These are phyloP conservation scores for Stereocaulon alpinum DNA, from an alignment of 495 filamentous ascomycete genomes.

Conservation along the genomic window DNA sequence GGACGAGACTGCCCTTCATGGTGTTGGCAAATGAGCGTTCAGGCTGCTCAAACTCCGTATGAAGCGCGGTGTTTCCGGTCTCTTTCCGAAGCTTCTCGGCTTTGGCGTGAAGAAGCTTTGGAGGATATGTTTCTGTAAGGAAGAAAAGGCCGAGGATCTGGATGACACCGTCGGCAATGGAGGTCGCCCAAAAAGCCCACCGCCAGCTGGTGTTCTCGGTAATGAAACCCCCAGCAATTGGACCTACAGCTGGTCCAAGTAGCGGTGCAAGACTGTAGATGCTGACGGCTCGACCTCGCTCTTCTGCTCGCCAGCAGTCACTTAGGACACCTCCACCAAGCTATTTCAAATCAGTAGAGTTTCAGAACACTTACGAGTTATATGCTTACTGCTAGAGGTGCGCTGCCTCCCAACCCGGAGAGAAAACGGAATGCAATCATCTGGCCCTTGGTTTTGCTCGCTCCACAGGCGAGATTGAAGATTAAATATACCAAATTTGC, in stretches of 20 bases:
- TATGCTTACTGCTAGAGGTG: slow-evolving; percentile 37
- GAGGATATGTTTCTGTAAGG: slow-evolving; percentile 61
- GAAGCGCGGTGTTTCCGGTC: slow-evolving; percentile 50
- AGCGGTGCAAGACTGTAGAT: slow-evolving; percentile 58
- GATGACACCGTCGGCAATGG: slow-evolving; percentile 51
- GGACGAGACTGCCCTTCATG: slow-evolving; percentile 37
- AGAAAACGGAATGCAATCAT: slow-evolving; percentile 50
- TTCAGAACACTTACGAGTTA: background rate
- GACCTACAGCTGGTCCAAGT: slow-evolving; percentile 56
- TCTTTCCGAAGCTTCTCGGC: slow-evolving; percentile 48
- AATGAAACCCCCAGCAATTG: slow-evolving; percentile 53
- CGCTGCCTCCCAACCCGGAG: slow-evolving; percentile 47
- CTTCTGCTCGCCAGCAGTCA: slow-evolving; percentile 52
- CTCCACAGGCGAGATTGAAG: slow-evolving; percentile 47
- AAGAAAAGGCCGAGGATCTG: slow-evolving; percentile 55
- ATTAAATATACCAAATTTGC: slow-evolving; percentile 57
- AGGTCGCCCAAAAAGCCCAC: slow-evolving; percentile 57
- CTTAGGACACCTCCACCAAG: slow-evolving; percentile 50
- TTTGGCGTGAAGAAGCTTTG: slow-evolving; percentile 48
- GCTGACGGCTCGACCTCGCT: slow-evolving; percentile 53
- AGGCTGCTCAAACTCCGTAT: slow-evolving; percentile 52
- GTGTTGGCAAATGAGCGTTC: slow-evolving; percentile 35
- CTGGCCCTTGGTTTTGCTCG: slow-evolving; percentile 38
- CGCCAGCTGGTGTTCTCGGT: slow-evolving; percentile 58
- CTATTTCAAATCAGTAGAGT: slow-evolving; percentile 20